phyloP scores from a whole-genome alignment of 176 grass and related monocot genomes.

The Hordeum marinum region DNA sequence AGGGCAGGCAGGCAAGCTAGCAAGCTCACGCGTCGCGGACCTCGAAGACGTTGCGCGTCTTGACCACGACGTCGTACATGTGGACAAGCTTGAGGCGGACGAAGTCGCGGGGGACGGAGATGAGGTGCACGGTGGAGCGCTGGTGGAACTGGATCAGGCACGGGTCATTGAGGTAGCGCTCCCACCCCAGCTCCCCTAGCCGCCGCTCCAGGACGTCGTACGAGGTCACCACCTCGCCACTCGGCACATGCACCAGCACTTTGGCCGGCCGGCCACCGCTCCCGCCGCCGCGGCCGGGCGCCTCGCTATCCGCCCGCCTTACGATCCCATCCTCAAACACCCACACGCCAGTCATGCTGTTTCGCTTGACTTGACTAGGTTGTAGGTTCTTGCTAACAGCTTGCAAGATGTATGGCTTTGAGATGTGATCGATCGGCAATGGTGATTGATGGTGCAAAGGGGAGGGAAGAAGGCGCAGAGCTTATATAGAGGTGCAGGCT shows the following conservation, averaged over 20 bases:
- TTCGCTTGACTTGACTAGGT: not conserved
- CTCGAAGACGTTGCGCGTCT: constrained; percentile 78
- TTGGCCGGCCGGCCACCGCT: constrained; percentile 25
- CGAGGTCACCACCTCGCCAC: constrained; percentile 59
- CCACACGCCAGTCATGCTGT: constrained; percentile 68
- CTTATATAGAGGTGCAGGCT: constrained; percentile 35
- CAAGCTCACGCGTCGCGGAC: constrained; percentile 58
- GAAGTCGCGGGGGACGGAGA: constrained; percentile 74
- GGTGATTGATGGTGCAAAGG: constrained; percentile 4
- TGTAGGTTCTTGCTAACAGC: not conserved
- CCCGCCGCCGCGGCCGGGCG: not conserved
- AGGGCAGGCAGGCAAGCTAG: not conserved
- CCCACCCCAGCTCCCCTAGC: constrained; percentile 65
- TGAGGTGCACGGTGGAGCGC: constrained; percentile 73
- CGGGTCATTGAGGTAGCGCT: constrained; percentile 59
- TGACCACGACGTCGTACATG: constrained; percentile 93
- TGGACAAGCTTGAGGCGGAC: constrained; percentile 54
- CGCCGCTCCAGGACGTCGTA: constrained; percentile 61
- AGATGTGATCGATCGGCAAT: not conserved
- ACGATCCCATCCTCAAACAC: constrained; percentile 72
- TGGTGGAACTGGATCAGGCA: constrained; percentile 82
- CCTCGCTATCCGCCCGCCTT: constrained; percentile 45
- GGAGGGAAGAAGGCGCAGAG: not conserved
- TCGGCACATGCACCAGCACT: constrained; percentile 67
- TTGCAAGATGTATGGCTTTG: not conserved